These are phyloP conservation scores for Fomitopsis pinicola DNA, from an alignment of 1,284 basidiomycete genomes.

Conservation along the genomic window DNA sequence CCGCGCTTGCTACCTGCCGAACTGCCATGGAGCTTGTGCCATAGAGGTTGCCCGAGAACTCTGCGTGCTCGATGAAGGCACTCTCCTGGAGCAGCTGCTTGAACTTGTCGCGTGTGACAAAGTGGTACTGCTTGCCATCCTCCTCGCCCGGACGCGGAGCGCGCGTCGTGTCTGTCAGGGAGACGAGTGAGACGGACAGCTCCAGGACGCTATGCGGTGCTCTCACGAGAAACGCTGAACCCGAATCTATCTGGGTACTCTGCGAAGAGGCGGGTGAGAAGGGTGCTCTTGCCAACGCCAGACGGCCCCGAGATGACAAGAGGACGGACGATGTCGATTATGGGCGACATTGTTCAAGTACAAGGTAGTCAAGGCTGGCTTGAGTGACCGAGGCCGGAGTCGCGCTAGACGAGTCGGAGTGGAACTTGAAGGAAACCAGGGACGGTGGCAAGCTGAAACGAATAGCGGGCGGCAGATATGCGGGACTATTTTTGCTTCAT, in stretches of 20 bases:
- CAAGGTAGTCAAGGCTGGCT: conserved; percentile 7
- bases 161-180: conserved; percentile 83
- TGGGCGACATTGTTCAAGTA: conserved; percentile 20
- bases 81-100: conserved; percentile 53
- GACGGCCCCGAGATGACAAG: conserved; percentile 82
- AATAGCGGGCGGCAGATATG: neutral
- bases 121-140: conserved; percentile 80
- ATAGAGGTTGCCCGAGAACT: conserved; percentile 92
- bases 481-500: neutral
- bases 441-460: neutral
- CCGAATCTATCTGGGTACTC: conserved; percentile 87
- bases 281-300: conserved; percentile 93
- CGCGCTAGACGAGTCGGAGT: neutral
- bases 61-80: conserved; percentile 75
- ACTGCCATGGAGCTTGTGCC: conserved; percentile 83
- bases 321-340: conserved; percentile 43
- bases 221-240: conserved; percentile 91
- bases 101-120: conserved; percentile 61
- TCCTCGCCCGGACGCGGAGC: conserved; percentile 79
- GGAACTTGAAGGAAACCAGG: neutral
- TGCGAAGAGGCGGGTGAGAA: conserved; percentile 80
- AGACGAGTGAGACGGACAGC: conserved; percentile 3
- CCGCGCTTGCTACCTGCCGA: conserved; percentile 50
- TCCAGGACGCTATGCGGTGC: neutral
- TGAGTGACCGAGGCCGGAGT: conserved; percentile 8